phyloP scores from a whole-genome alignment of 495 filamentous ascomycete species.

The Astrothelium macrocarpum region DNA sequence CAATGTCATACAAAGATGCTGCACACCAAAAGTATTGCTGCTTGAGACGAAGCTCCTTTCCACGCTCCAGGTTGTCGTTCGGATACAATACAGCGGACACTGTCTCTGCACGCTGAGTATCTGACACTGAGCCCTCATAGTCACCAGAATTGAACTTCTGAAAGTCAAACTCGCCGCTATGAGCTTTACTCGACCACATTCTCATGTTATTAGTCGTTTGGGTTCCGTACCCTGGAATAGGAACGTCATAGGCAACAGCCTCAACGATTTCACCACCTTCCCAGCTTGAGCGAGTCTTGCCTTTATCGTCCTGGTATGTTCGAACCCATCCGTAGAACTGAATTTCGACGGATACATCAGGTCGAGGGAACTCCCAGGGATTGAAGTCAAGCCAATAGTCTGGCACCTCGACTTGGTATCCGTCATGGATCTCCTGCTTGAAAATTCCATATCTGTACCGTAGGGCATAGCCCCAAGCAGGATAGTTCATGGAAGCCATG shows the following conservation, averaged over 20 bases:
- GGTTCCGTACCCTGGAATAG: constrained; percentile 84
- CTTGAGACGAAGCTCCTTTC: constrained; percentile 94
- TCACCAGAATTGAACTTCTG: constrained; percentile 98
- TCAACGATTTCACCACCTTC: constrained; percentile 88
- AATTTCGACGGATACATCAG: constrained; percentile 89
- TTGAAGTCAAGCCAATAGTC: constrained; percentile 99
- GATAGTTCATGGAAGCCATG: constrained; percentile 84
- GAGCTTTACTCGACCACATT: constrained; percentile 93
- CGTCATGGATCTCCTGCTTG: constrained; percentile 97
- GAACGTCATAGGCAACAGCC: constrained; percentile 91
- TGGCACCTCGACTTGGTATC: constrained; percentile 93
- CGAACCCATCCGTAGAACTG: constrained; percentile 86
- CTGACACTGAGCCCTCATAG: constrained; percentile 92
- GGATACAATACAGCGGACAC: constrained; percentile 97
- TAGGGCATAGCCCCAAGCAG: constrained; percentile 94
- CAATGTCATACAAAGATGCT: constrained; percentile 89
- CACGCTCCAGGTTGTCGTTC: constrained; percentile 92
- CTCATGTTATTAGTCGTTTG: constrained; percentile 91
- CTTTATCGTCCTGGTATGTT: constrained; percentile 62
- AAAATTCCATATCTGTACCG: constrained; percentile 97
- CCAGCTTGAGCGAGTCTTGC: constrained; percentile 65
- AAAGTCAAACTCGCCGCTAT: constrained; percentile 96
- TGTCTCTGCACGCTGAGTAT: constrained; percentile 92
- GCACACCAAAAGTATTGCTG: constrained; percentile 99
- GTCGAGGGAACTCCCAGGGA: constrained; percentile 95